These are phyloP conservation scores for Albophoma yamanashiensis DNA, from an alignment of 2,329 filamentous ascomycete species.

Conservation along the genomic window DNA sequence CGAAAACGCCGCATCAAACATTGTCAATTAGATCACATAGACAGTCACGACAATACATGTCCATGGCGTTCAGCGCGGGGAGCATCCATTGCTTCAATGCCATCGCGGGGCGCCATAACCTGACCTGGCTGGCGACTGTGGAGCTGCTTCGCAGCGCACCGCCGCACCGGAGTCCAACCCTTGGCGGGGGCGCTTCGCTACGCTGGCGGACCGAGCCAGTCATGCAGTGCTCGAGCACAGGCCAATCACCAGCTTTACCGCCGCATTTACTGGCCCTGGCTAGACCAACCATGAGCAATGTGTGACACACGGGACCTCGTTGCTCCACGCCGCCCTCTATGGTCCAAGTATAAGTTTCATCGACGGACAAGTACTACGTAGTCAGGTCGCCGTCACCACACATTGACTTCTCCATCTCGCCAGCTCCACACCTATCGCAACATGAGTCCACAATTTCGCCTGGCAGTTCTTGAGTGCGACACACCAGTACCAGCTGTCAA, in stretches of 20 bases:
- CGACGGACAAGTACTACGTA: background rate
- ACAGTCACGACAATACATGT: background rate
- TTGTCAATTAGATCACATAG: too few relatives aligned
- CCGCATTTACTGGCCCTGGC: background rate
- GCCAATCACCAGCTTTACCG: background rate
- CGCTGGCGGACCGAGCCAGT: background rate
- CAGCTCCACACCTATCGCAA: background rate
- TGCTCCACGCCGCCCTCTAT: too few relatives aligned
- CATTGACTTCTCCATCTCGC: background rate
- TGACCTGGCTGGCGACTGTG: background rate
- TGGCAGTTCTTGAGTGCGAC: slow-evolving; percentile 22
- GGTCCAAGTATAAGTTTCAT: background rate
- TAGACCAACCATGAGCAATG: background rate
- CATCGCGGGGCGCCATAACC: background rate
- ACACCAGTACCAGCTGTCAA: slow-evolving; percentile 16
- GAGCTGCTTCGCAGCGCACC: background rate
- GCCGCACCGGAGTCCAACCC: background rate
- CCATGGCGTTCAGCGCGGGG: background rate
- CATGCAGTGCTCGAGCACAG: too few relatives aligned
- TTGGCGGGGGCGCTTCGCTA: background rate
- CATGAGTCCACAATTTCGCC: background rate
- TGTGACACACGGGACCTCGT: background rate
- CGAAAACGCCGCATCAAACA: background rate
- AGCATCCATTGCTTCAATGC: background rate
- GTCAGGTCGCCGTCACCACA: background rate